Evolutionary conservation across 805 yeast genomes (phyloP).

Genomic region (Lachancea quebecensis): DNA sequence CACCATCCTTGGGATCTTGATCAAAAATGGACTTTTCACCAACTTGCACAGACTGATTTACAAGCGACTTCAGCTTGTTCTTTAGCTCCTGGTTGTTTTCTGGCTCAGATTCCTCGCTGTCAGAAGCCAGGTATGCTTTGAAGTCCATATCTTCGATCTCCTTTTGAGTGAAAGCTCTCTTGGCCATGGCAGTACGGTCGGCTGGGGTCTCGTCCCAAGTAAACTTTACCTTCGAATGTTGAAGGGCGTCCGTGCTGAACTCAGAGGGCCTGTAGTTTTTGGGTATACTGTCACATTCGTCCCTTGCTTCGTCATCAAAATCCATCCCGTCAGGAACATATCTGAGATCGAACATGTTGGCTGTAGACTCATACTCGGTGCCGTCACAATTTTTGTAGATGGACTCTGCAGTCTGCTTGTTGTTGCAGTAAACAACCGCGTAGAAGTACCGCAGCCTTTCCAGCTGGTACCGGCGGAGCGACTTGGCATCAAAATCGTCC

Average conservation of each 20-base stretch:
- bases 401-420: slow-evolving; percentile 57
- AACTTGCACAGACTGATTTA: slow-evolving; percentile 36
- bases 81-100: slow-evolving; percentile 36
- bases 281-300: slow-evolving; percentile 66
- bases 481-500: slow-evolving; percentile 78
- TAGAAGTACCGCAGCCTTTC: slow-evolving; percentile 90
- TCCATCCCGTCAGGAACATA: slow-evolving; percentile 91
- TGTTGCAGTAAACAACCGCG: slow-evolving; percentile 82
- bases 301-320: slow-evolving; percentile 73
- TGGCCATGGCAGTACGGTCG: slow-evolving; percentile 69
- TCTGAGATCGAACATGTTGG: slow-evolving; percentile 86
- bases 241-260: slow-evolving; percentile 91
- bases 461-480: slow-evolving; percentile 81
- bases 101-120: slow-evolving; percentile 49
- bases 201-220: slow-evolving; percentile 99
- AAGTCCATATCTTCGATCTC: slow-evolving; percentile 89
- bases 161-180: slow-evolving; percentile 76
- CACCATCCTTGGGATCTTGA: slow-evolving; percentile 35
- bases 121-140: slow-evolving; percentile 84
- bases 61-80: slow-evolving; percentile 56
- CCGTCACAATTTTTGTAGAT: slow-evolving; percentile 90
- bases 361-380: slow-evolving; percentile 91
- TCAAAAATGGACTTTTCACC: slow-evolving; percentile 33
- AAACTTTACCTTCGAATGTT: slow-evolving; percentile 90
- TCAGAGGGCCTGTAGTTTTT: slow-evolving; percentile 66